These are phyloP conservation scores for Hymenoscyphus repandus DNA, from an alignment of 2,329 filamentous ascomycete species.

Conservation along the genomic window DNA sequence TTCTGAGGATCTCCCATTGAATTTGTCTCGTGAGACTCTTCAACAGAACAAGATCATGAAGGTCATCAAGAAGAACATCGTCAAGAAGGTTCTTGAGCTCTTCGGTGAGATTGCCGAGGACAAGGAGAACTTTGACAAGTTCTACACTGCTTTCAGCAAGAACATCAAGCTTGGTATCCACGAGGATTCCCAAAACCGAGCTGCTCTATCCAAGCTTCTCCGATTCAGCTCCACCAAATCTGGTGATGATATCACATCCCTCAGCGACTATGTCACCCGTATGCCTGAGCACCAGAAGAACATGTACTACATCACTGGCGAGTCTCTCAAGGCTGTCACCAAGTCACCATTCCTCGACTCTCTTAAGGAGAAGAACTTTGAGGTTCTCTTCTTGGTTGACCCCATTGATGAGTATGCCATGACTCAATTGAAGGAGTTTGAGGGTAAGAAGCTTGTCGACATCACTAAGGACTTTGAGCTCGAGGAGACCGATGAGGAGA, in stretches of 20 bases:
- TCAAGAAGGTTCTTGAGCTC: conserved; percentile 99
- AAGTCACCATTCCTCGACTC: conserved; percentile 99
- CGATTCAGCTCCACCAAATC: conserved; percentile 99
- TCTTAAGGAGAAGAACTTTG: conserved; percentile 98
- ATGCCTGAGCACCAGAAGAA: conserved; percentile 99
- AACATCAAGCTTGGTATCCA: conserved; percentile 99
- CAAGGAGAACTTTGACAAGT: conserved; percentile 99
- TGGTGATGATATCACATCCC: conserved; percentile 89
- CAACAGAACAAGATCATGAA: conserved; percentile 99
- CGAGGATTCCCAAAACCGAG: conserved; percentile 98
- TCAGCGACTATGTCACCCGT: conserved; percentile 95
- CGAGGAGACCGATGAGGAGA: conserved; percentile 99
- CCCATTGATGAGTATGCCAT: conserved; percentile 59
- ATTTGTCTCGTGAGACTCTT: conserved; percentile 98
- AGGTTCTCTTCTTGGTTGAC: conserved; percentile 98
- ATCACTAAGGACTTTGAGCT: conserved; percentile 99
- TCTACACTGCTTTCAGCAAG: conserved; percentile 99
- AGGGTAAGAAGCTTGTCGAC: conserved; percentile 99
- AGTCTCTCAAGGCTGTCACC: conserved; percentile 95
- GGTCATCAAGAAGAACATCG: conserved; percentile 99
- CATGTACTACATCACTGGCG: conserved; percentile 99
- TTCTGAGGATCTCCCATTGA: conserved; percentile 98
- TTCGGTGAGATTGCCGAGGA: conserved; percentile 99
- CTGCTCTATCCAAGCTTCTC: conserved; percentile 90
- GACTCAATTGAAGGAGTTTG: conserved; percentile 77